These are phyloP conservation scores for Trametes sanguinea DNA, from an alignment of 768 basidiomycete genomes.

Conservation along the genomic window DNA sequence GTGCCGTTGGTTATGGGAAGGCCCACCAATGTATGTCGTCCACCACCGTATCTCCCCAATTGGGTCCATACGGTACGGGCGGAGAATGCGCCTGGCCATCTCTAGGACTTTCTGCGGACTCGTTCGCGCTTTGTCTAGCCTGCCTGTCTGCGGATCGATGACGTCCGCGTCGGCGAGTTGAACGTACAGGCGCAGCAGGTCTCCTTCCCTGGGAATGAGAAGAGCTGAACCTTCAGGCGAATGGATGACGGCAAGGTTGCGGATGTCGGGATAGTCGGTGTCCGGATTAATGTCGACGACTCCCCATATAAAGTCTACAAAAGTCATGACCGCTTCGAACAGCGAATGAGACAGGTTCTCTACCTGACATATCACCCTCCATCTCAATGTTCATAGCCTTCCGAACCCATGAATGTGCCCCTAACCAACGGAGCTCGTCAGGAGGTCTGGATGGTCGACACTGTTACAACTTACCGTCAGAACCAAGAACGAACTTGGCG, in stretches of 20 bases:
- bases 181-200: conserved; percentile 70
- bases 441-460: no score
- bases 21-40: conserved; percentile 50
- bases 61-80: conserved; percentile 19
- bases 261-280: conserved; percentile 80
- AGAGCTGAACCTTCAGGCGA: conserved; percentile 69
- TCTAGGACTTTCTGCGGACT: conserved; percentile 45
- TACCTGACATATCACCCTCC: conserved; percentile 42
- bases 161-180: conserved; percentile 54
- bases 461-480: conserved; percentile 32
- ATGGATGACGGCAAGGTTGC: conserved; percentile 65
- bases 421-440: conserved; percentile 4
- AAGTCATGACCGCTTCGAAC: neutral
- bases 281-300: conserved; percentile 57
- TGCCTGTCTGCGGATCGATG: conserved; percentile 46
- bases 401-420: conserved; percentile 41
- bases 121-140: conserved; percentile 55
- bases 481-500: conserved; percentile 40
- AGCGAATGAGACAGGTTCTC: neutral
- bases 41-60: conserved; percentile 47
- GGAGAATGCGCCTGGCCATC: conserved; percentile 57
- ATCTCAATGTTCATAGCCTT: conserved; percentile 37
- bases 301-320: conserved; percentile 41
- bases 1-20: conserved; percentile 17
- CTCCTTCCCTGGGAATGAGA: conserved; percentile 72